Evolutionary conservation across 768 basidiomycete species (phyloP), one percentile per base, ranked within the genome.

Genomic region (Serendipita sp.): DNA sequence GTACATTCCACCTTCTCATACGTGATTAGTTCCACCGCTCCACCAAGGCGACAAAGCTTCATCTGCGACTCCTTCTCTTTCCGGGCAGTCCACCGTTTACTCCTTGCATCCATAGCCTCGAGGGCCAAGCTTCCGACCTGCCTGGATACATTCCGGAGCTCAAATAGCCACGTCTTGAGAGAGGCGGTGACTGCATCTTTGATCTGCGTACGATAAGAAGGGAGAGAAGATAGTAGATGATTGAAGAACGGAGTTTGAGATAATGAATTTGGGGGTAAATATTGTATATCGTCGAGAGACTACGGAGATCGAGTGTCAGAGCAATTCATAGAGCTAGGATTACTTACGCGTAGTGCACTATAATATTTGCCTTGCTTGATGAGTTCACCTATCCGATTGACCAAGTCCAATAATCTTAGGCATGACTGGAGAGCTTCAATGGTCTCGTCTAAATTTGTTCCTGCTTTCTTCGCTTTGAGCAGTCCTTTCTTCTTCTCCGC

Each of bases 381-480:
- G 86, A 98, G 92, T 72, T 91, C 85, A 38, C 89, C 86, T 60
- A 98, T 92, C 48, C 92, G 84, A 74, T 92, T 83, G 13, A 96
- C 87, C 66, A 96, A 86, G 72, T 99, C 96, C 68, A 99, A 77
- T 3, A 98, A 85, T 66, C 92, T 84, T 66, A 99, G 76, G 71
- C 90, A 95, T 13, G 91, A 88, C 74, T 98, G 94, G 11, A 98
- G 76, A 5, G 91, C 90, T 72, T 98, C 96, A 69, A 99, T 93
- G 15, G 91, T 91, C 74, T 97, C 93, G 74, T 99, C 96, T 47
- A 99, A 79, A 74, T 98, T 94, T 8, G 87, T 83, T 3, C 92
- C 92, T 0, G 95, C 94, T 75, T 91, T 90, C 77, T 89, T 91
- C 15, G 88, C 86, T 73, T 95, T 89, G 15, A 98, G 76, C 66